phyloP scores from a whole-genome alignment of 257 asterid genomes.

The Solanum arcanum region DNA sequence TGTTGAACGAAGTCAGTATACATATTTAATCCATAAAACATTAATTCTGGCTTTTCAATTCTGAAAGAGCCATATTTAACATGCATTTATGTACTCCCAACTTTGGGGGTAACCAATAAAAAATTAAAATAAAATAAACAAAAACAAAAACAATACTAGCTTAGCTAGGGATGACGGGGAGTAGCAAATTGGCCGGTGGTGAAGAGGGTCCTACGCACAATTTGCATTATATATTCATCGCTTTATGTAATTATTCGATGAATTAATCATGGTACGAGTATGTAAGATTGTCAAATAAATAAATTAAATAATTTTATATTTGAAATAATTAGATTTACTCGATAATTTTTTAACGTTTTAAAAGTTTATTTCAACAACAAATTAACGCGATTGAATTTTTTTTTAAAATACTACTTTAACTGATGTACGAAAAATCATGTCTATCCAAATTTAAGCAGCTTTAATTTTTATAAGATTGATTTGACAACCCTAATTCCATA shows the following conservation, averaged over 20 bases:
- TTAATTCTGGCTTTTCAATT: constrained; percentile 5
- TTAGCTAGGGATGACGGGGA: not conserved
- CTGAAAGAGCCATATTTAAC: not conserved
- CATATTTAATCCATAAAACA: not conserved
- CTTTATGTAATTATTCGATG: not conserved
- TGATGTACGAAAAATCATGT: not conserved
- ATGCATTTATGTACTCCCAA: not conserved
- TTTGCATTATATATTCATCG: not conserved
- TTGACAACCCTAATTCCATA: not conserved
- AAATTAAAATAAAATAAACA: too few species aligned
- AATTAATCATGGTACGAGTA: not conserved
- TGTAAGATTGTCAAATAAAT: not conserved
- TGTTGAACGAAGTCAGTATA: not conserved
- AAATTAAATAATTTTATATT: not conserved
- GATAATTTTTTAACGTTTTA: too few species aligned
- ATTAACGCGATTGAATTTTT: not conserved
- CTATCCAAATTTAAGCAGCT: not conserved
- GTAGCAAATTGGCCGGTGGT: not conserved
- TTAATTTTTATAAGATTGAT: not conserved
- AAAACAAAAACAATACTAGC: not conserved
- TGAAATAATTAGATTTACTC: not conserved
- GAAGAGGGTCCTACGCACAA: not conserved
- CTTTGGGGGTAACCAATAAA: not conserved
- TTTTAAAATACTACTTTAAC: not conserved
- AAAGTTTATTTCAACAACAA: not conserved